These are phyloP conservation scores for Conoideocrella luteorostrata DNA, from an alignment of 2,329 filamentous ascomycete genomes.

Conservation along the genomic window DNA sequence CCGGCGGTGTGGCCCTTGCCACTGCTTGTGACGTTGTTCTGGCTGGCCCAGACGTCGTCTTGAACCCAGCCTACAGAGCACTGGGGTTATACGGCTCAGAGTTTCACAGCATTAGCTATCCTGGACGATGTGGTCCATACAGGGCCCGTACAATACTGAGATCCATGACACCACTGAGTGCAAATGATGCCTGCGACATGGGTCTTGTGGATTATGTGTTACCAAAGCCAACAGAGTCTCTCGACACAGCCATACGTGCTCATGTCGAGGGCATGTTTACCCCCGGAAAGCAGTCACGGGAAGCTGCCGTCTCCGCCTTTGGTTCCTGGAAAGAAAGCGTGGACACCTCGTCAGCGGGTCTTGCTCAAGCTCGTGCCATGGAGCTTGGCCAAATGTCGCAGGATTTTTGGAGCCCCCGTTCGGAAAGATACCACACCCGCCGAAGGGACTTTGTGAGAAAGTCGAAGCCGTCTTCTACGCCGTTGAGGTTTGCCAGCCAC, in stretches of 20 bases:
- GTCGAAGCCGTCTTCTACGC: constrained; percentile 28
- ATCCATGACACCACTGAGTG: constrained; percentile 31
- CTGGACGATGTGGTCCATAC: constrained; percentile 27
- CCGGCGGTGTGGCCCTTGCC: constrained; percentile 36
- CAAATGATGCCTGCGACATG: constrained; percentile 28
- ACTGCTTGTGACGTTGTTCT: constrained; percentile 30
- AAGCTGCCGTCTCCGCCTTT: background rate
- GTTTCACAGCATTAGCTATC: constrained; percentile 34
- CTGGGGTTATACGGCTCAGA: constrained; percentile 32
- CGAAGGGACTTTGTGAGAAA: constrained; percentile 35
- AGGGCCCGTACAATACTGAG: constrained; percentile 25
- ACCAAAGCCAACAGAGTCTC: constrained; percentile 21
- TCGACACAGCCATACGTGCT: constrained; percentile 28
- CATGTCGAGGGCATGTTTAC: constrained; percentile 24
- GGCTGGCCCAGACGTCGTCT: constrained; percentile 29
- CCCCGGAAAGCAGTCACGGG: background rate
- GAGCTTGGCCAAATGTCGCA: constrained; percentile 35
- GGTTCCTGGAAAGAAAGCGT: constrained; percentile 27
- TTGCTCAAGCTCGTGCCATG: constrained; percentile 25
- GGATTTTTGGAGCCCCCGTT: constrained; percentile 34
- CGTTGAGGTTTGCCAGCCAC: constrained; percentile 32
- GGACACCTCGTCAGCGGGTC: constrained; percentile 23
- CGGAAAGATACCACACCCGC: constrained; percentile 29
- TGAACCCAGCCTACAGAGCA: constrained; percentile 36
- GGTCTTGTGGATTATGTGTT: constrained; percentile 34